Percentiles rank a stretch among this genome's conserved stretches.
phyloP scores from a whole-genome alignment of 2,329 filamentous ascomycete species.

The Fusarium transvaalense region DNA sequence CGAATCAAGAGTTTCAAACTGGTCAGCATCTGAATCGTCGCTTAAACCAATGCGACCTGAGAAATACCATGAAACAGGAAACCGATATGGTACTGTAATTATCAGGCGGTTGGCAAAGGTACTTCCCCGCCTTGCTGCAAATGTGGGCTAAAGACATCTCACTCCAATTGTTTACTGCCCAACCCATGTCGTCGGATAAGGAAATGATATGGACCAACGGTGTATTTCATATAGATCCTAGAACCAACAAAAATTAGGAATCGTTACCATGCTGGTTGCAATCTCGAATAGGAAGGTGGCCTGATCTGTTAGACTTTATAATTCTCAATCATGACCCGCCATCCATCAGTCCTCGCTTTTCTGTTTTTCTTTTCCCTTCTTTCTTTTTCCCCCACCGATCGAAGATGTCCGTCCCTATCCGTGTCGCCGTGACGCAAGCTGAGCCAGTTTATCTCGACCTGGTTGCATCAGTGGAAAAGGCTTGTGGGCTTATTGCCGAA shows the following conservation, averaged over 20 bases:
- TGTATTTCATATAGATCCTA: neutral
- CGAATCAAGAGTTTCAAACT: neutral
- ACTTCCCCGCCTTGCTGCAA: neutral
- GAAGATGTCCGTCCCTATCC: slow-evolving; percentile 32
- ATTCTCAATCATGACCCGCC: neutral
- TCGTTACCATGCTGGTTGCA: neutral
- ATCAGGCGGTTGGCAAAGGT: too few species aligned
- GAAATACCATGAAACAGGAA: too few species aligned
- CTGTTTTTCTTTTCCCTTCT: neutral
- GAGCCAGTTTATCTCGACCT: slow-evolving; percentile 48
- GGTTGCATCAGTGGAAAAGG: slow-evolving; percentile 43
- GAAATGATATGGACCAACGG: neutral
- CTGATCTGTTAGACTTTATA: neutral
- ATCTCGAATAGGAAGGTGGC: neutral
- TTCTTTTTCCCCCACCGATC: neutral
- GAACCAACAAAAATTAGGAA: neutral
- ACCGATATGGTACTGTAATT: too few species aligned
- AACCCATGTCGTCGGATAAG: neutral
- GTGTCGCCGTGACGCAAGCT: slow-evolving; percentile 45
- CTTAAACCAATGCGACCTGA: neutral
- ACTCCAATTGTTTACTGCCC: neutral
- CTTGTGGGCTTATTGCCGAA: slow-evolving; percentile 42
- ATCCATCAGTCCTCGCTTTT: neutral
- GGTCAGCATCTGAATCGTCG: neutral
- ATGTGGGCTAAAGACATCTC: neutral